Conservation (phyloP, 768 basidiomycete genomes). For the Gymnopilus dilepis region DNA sequence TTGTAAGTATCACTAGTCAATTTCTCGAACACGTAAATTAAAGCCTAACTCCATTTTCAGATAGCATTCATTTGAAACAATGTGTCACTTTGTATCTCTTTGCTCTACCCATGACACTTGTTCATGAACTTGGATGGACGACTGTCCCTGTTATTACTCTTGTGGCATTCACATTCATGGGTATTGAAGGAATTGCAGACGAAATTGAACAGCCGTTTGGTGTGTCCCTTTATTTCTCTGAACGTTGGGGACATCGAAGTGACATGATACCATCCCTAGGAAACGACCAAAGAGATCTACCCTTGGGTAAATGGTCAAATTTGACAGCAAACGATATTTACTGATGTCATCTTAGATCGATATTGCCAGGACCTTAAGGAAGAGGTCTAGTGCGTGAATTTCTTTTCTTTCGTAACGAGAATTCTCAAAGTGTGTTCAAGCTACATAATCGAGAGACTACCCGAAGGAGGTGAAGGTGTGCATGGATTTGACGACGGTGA, state of each 20-base stretch:
- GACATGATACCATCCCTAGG: slow-evolving; percentile 37
- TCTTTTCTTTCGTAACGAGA: not conserved
- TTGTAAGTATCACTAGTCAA: slow-evolving; percentile 48
- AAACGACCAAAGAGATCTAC: slow-evolving; percentile 70
- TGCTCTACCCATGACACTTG: slow-evolving; percentile 85
- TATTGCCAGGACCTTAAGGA: slow-evolving; percentile 88
- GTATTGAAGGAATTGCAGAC: slow-evolving; percentile 94
- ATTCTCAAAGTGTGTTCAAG: slow-evolving; percentile 36
- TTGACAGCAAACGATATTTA: not conserved
- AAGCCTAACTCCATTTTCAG: slow-evolving; percentile 37
- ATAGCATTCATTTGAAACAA: slow-evolving; percentile 93
- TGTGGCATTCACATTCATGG: slow-evolving; percentile 90
- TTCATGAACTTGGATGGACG: slow-evolving; percentile 82
- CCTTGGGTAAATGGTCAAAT: slow-evolving; percentile 58
- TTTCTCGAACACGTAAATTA: not conserved
- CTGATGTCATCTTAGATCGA: slow-evolving; percentile 53
- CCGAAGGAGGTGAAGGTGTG: slow-evolving; percentile 76
- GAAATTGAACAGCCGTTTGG: slow-evolving; percentile 97
- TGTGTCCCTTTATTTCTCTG: slow-evolving; percentile 33
- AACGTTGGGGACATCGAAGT: not conserved
- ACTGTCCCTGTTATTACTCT: slow-evolving; percentile 87
- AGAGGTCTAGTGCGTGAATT: slow-evolving; percentile 71
- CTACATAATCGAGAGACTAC: slow-evolving; percentile 70
- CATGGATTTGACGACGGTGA: slow-evolving; percentile 81
- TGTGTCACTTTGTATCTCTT: slow-evolving; percentile 93